Evolutionary conservation across 2,329 filamentous ascomycete species (phyloP), one percentile per base, ranked within the genome.

Genomic region (Ophiostoma pallidulum): DNA sequence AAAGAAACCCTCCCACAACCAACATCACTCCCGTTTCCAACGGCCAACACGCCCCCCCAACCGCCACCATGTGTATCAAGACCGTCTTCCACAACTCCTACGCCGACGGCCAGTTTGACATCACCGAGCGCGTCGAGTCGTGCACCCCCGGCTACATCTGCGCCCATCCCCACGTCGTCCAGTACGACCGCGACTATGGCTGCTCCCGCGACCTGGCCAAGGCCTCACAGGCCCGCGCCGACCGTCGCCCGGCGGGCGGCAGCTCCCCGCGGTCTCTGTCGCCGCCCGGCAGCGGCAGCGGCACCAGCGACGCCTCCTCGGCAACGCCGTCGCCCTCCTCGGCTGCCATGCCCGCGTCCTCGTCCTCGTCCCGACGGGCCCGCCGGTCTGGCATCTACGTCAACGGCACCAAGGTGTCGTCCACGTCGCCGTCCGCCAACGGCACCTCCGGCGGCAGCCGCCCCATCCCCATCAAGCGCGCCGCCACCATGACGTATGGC

Each of bases 31-130:
- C 10, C 24, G 24, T 28, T 28, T 5, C 5, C 24, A 28, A n/a
- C n/a, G n/a, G n/a, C 24, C 24, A 5, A 28, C 6, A 6, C 24
- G 24, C 5, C 24, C 10, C 24, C 24, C 24, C 5, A 28, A 28
- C 10, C 24, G 24, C 53, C 56, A 60, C 53, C 14, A 64, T 64
- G 62, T 64, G 62, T 37, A 53, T 59, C 57, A 59, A 58, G 51
- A 59, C 56, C 41, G 54, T 63, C 47, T 63, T 56, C 58, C 57
- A 60, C 58, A 62, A 63, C 57, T 58, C 53, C 48, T 64, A 63
- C 53, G 40, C 53, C 50, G 61, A 63, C 51, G 60, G 59, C 36
- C 44, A 50, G 13, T 49, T 56, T 46, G 59, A 62, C 48, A 51
- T 63, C 43, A 60, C 59, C 22, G 61, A 64, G 53, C 59, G 59